Conservation (phyloP, 2,329 filamentous ascomycete genomes). For the Lecanoromycetidae sp. region DNA sequence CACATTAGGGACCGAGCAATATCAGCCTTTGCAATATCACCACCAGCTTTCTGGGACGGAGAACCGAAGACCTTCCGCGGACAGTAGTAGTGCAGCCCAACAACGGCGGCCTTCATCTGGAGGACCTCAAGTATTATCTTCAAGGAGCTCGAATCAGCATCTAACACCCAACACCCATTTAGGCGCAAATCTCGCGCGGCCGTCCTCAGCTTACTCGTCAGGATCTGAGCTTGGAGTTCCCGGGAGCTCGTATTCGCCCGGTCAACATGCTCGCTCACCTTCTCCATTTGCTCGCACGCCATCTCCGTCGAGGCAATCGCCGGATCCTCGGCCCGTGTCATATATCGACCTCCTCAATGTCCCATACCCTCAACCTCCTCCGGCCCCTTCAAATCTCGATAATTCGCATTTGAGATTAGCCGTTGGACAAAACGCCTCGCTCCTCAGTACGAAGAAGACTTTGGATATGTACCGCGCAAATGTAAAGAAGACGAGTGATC, state of each 20-base stretch:
- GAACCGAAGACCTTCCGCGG: slow-evolving; percentile 7
- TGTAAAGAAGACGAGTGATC: slow-evolving; percentile 91
- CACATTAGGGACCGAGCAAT: slow-evolving; percentile 24
- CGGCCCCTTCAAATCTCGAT: slow-evolving; percentile 52
- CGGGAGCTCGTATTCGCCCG: slow-evolving; percentile 47
- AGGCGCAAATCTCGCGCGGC: slow-evolving; percentile 21
- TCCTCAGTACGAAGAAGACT: slow-evolving; percentile 84
- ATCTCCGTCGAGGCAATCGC: slow-evolving; percentile 39
- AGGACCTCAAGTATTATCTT: slow-evolving; percentile 34
- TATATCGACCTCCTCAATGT: slow-evolving; percentile 52
- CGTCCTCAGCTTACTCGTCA: slow-evolving; percentile 47
- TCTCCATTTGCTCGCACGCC: slow-evolving; percentile 35
- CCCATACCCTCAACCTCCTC: slow-evolving; percentile 71
- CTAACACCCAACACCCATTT: slow-evolving; percentile 42
- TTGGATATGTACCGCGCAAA: slow-evolving; percentile 96
- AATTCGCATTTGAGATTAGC: slow-evolving; percentile 67
- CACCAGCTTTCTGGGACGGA: slow-evolving; percentile 36
- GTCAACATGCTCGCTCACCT: slow-evolving; percentile 35
- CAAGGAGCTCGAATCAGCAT: slow-evolving; percentile 36
- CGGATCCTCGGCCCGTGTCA: slow-evolving; percentile 45
- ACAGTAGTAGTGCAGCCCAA: not conserved
- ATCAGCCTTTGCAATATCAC: slow-evolving; percentile 40
- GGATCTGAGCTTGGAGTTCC: slow-evolving; percentile 56
- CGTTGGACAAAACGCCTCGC: slow-evolving; percentile 79
- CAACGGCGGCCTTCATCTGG: slow-evolving; percentile 2